A percentile compares a stretch with the other conserved stretches of the same genome.
These are phyloP conservation scores for Eustoma russellianum DNA, from an alignment of 257 asterid genomes.

Conservation along the genomic window DNA sequence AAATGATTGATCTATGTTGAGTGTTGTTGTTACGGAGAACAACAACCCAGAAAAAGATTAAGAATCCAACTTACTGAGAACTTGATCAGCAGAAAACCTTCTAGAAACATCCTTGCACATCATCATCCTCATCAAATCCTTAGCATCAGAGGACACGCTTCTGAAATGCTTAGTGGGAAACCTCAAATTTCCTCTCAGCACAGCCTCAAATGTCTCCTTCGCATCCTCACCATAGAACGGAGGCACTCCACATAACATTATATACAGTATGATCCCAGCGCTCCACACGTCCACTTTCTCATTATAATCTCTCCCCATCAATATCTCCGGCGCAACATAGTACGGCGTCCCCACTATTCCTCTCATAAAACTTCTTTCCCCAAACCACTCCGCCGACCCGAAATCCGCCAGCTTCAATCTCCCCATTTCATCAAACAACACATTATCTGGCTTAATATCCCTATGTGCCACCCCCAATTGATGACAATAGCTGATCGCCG, in stretches of 20 bases:
- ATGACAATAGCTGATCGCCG: slow-evolving; percentile 58
- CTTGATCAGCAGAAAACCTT: slow-evolving; percentile 75
- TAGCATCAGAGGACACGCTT: slow-evolving; percentile 58
- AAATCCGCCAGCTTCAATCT: slow-evolving; percentile 65
- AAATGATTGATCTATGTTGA: background rate
- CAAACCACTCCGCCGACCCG: slow-evolving; percentile 87
- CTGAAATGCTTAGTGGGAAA: slow-evolving; percentile 60
- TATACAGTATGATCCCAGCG: slow-evolving; percentile 71
- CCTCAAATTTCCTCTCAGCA: slow-evolving; percentile 55
- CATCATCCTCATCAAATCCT: slow-evolving; percentile 83
- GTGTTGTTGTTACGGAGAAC: too few species aligned
- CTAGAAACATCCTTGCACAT: slow-evolving; percentile 49
- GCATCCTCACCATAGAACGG: slow-evolving; percentile 77
- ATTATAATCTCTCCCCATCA: slow-evolving; percentile 50
- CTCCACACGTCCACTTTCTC: slow-evolving; percentile 95
- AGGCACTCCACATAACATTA: slow-evolving; percentile 81
- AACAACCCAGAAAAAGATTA: background rate
- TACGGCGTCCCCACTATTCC: slow-evolving; percentile 93
- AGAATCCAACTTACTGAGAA: slow-evolving; percentile 39
- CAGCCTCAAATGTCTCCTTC: slow-evolving; percentile 71
- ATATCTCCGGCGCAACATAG: slow-evolving; percentile 85
- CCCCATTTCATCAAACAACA: slow-evolving; percentile 56
- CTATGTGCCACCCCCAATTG: slow-evolving; percentile 64
- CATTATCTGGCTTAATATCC: slow-evolving; percentile 80
- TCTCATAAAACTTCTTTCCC: slow-evolving; percentile 29